A percentile compares a stretch with the other conserved stretches of the same genome.
phyloP scores from a whole-genome alignment of 2,329 filamentous ascomycete genomes.

The Mariannaea elegans region DNA sequence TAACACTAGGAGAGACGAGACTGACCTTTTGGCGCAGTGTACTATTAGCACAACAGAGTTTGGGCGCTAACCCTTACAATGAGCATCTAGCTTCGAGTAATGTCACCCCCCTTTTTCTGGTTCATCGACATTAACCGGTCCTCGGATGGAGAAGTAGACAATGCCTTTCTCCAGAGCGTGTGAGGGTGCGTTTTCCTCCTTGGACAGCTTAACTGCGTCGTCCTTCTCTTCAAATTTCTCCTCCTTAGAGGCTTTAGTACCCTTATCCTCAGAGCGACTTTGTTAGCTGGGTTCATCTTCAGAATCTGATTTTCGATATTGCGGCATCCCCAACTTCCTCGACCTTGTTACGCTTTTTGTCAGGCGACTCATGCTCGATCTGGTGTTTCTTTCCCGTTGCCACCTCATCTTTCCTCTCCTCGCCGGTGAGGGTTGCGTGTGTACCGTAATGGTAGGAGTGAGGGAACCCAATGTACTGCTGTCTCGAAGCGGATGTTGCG shows the following conservation, averaged over 20 bases:
- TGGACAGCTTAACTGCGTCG: slow-evolving; percentile 29
- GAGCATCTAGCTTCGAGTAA: slow-evolving; percentile 82
- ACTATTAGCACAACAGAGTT: no score
- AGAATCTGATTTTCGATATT: background rate
- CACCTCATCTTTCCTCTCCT: slow-evolving; percentile 18
- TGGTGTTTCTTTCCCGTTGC: slow-evolving; percentile 42
- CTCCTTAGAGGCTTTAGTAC: background rate
- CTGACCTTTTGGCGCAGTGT: no score
- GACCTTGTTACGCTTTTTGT: slow-evolving; percentile 40
- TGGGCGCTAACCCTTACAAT: no score
- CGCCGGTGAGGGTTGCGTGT: background rate
- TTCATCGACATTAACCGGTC: slow-evolving; percentile 76
- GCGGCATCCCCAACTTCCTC: slow-evolving; percentile 1
- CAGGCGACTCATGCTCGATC: slow-evolving; percentile 37
- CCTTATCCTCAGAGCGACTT: background rate
- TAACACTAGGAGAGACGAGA: no score
- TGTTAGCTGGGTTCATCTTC: slow-evolving; percentile 15
- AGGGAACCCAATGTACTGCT: no score
- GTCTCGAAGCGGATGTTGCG: no score
- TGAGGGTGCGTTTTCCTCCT: slow-evolving; percentile 49
- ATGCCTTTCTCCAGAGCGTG: slow-evolving; percentile 85
- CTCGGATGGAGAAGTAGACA: slow-evolving; percentile 90
- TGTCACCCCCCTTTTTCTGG: slow-evolving; percentile 74
- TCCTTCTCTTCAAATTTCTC: slow-evolving; percentile 9
- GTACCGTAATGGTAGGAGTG: background rate